A percentile compares a stretch with the other conserved stretches of the same genome.
Evolutionary conservation across 805 yeast genomes (phyloP).

Genomic region (Starmerella bombi): DNA sequence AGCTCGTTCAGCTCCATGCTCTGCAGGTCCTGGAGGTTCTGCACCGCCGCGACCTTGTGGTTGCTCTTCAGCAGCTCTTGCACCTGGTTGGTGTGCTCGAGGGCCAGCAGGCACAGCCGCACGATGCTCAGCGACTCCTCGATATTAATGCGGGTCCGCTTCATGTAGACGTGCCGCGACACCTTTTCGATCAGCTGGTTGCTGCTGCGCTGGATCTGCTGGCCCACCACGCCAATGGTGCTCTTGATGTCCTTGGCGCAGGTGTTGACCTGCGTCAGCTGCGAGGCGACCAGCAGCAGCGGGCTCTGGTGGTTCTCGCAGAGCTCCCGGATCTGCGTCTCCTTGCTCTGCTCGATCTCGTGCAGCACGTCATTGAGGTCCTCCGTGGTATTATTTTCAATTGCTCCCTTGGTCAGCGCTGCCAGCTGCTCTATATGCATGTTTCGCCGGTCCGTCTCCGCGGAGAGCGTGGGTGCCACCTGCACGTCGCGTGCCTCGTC

Average conservation of each 20-base stretch:
- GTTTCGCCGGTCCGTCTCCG: slow-evolving; percentile 2
- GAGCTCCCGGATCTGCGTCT: slow-evolving; percentile 46
- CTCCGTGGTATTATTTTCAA: slow-evolving; percentile 41
- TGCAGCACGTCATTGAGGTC: slow-evolving; percentile 45
- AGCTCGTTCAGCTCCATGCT: slow-evolving; percentile 53
- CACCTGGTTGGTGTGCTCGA: slow-evolving; percentile 75
- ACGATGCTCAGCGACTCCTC: slow-evolving; percentile 59
- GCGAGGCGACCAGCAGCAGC: slow-evolving; percentile 38
- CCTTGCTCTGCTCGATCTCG: slow-evolving; percentile 44
- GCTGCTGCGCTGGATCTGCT: slow-evolving; percentile 51
- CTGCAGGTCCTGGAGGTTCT: slow-evolving; percentile 62
- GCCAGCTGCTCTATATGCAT: slow-evolving; percentile 63
- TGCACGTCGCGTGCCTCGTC: not conserved
- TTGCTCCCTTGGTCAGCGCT: slow-evolving; percentile 55
- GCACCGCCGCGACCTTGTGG: slow-evolving; percentile 74
- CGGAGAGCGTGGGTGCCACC: not conserved
- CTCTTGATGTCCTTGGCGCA: slow-evolving; percentile 43
- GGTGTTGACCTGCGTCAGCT: slow-evolving; percentile 47
- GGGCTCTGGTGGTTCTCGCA: slow-evolving; percentile 50
- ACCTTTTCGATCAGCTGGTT: slow-evolving; percentile 40
- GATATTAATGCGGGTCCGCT: slow-evolving; percentile 40
- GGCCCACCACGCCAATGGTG: slow-evolving; percentile 45
- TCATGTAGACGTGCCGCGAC: slow-evolving; percentile 11
- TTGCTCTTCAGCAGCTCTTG: slow-evolving; percentile 64
- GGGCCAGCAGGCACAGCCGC: slow-evolving; percentile 59